Conservation (phyloP, 345 rosid genomes). For the Eutrema japonicum region DNA sequence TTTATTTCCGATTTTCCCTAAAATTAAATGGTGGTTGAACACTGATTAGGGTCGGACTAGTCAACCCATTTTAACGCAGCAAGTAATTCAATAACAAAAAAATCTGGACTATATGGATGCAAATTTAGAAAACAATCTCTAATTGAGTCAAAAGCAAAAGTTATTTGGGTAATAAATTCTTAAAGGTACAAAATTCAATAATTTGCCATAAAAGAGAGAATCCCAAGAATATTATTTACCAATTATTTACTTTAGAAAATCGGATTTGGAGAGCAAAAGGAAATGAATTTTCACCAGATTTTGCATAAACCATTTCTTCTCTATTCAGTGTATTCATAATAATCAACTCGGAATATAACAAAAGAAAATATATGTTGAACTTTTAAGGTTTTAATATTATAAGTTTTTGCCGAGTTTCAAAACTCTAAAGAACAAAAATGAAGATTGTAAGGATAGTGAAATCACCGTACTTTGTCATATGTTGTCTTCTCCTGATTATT, state of each 20-base stretch:
- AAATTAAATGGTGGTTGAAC: not conserved
- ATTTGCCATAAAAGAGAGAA: constrained; percentile 9
- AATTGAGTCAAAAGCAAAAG: constrained; percentile 1
- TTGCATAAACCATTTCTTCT: constrained; percentile 1
- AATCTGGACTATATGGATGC: not conserved
- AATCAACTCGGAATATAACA: constrained; percentile 7
- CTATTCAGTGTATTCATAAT: not conserved
- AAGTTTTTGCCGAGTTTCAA: constrained; percentile 2
- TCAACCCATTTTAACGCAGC: not conserved
- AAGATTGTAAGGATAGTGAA: constrained; percentile 27
- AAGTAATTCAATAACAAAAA: not conserved
- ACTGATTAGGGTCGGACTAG: too few relatives aligned
- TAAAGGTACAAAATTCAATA: not conserved
- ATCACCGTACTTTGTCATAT: constrained; percentile 19
- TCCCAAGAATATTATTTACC: not conserved
- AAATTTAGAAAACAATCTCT: not conserved
- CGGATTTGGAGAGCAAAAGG: not conserved
- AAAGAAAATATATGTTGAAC: not conserved
- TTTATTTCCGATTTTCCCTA: too few relatives aligned
- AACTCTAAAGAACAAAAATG: constrained; percentile 14
- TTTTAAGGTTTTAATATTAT: not conserved
- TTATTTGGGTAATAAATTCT: not conserved
- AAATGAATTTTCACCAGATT: constrained; percentile 4
- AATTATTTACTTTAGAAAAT: not conserved
- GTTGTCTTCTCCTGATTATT: constrained; percentile 29